These are phyloP conservation scores for Hirschfeldia incana DNA, from an alignment of 345 rosid species.

Conservation along the genomic window DNA sequence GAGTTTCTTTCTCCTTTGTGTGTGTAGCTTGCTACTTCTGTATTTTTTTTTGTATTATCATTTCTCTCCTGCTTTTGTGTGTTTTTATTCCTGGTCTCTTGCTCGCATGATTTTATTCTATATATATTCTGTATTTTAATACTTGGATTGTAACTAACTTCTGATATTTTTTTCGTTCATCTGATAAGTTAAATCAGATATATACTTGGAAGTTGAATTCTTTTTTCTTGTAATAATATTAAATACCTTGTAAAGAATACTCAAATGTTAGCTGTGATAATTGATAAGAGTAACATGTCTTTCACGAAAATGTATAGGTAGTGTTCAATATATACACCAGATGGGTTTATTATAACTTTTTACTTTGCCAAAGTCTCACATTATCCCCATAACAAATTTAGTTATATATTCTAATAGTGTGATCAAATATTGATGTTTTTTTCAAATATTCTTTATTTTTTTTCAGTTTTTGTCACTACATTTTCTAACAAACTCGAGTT, in stretches of 20 bases:
- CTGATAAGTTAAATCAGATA: neutral
- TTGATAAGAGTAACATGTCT: neutral
- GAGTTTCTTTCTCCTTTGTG: conserved; percentile 16
- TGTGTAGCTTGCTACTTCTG: conserved; percentile 6
- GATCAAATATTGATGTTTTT: too few relatives aligned
- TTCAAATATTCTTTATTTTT: too few relatives aligned
- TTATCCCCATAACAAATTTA: too few relatives aligned
- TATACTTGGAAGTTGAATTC: neutral
- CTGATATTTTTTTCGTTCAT: neutral
- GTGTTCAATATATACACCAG: too few relatives aligned
- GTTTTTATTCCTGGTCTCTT: neutral
- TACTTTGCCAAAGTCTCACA: too few relatives aligned
- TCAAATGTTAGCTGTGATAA: neutral
- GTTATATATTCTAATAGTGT: too few relatives aligned
- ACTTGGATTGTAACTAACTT: conserved; percentile 2
- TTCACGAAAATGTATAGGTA: neutral
- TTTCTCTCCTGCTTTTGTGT: conserved; percentile 15
- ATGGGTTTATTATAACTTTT: too few relatives aligned
- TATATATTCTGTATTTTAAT: conserved; percentile 15
- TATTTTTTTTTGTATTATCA: conserved; percentile 6
- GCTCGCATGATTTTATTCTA: neutral
- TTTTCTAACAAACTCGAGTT: too few relatives aligned
- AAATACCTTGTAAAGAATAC: neutral
- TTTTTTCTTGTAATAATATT: neutral
- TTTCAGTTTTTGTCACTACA: too few relatives aligned